A percentile compares a stretch with the other conserved stretches of the same genome.
Evolutionary conservation across 371 early-diverging fungal genomes (phyloP).

Genomic region (Circinella umbellata): DNA sequence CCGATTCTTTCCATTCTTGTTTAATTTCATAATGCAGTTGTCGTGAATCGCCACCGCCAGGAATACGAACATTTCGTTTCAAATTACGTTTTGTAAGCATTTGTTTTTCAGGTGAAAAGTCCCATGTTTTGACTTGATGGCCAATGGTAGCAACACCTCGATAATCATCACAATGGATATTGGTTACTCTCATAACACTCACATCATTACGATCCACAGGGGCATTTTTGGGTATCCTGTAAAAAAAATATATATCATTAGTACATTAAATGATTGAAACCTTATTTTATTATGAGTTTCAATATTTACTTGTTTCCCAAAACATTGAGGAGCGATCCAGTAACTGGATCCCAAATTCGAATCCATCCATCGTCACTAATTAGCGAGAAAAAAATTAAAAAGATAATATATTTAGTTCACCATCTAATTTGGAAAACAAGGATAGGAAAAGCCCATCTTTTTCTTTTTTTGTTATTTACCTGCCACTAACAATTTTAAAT

Average conservation of each 20-base stretch:
- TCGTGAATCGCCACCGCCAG: slow-evolving; percentile 20
- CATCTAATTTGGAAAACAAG: too few species aligned
- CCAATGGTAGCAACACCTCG: slow-evolving; percentile 52
- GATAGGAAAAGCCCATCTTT: too few species aligned
- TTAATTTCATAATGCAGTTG: slow-evolving; percentile 41
- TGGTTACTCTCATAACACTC: slow-evolving; percentile 45
- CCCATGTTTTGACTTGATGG: slow-evolving; percentile 43
- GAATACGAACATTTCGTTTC: slow-evolving; percentile 27
- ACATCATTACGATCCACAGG: slow-evolving; percentile 46
- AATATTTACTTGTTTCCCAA: slow-evolving; percentile 29
- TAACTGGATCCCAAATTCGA: slow-evolving; percentile 51
- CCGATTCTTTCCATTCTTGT: slow-evolving; percentile 47
- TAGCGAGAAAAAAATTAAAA: not conserved
- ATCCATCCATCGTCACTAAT: slow-evolving; percentile 55
- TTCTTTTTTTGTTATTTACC: slow-evolving; percentile 16
- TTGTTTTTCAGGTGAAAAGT: slow-evolving; percentile 47
- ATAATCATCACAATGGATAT: slow-evolving; percentile 49
- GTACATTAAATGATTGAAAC: too few species aligned
- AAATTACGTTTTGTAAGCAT: slow-evolving; percentile 28
- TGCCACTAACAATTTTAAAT: slow-evolving; percentile 52
- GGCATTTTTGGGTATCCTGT: slow-evolving; percentile 41
- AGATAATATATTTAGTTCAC: too few species aligned
- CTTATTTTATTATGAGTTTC: not conserved
- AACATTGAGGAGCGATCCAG: slow-evolving; percentile 33
- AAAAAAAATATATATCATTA: slow-evolving; percentile 11